Conservation (phyloP, 352 stramenopile genomes). For the Globisporangium apiculatum region DNA sequence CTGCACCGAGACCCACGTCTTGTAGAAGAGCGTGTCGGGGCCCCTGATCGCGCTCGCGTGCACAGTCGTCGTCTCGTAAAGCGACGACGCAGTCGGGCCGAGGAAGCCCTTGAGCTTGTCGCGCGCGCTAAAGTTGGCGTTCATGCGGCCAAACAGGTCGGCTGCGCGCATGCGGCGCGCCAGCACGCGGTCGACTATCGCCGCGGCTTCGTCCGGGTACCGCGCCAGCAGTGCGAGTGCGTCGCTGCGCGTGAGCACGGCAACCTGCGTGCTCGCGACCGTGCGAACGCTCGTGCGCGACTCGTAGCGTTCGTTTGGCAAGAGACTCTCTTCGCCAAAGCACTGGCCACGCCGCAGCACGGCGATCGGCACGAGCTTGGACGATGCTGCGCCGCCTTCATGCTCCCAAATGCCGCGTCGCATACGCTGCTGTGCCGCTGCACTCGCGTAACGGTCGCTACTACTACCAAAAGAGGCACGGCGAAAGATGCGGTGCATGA, state of each 20-base stretch:
- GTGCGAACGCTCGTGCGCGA: conserved; percentile 35
- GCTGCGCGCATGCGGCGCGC: conserved; percentile 13
- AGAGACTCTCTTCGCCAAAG: conserved; percentile 57
- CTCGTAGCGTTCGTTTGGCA: conserved; percentile 28
- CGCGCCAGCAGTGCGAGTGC: conserved; percentile 27
- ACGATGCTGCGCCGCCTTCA: not conserved
- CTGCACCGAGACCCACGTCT: conserved; percentile 6
- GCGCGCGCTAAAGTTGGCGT: conserved; percentile 38
- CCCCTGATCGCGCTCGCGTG: conserved; percentile 20
- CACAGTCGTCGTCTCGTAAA: conserved; percentile 36
- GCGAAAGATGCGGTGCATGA: not conserved
- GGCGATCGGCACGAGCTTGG: conserved; percentile 21
- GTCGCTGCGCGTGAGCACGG: conserved; percentile 32
- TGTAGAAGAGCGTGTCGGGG: conserved; percentile 9
- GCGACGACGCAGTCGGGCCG: conserved; percentile 29
- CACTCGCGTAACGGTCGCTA: not conserved
- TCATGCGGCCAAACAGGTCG: conserved; percentile 18
- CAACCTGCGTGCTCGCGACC: conserved; percentile 41
- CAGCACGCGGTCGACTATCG: conserved; percentile 15
- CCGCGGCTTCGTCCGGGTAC: conserved; percentile 29
- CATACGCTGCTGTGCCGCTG: not conserved
- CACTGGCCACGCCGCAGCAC: conserved; percentile 45
- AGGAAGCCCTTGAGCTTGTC: conserved; percentile 38
- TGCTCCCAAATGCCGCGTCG: conserved; percentile 5
- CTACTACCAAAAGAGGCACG: not conserved